Evolutionary conservation across 2,329 filamentous ascomycete species (phyloP).

Genomic region (Akanthomyces lecanii): DNA sequence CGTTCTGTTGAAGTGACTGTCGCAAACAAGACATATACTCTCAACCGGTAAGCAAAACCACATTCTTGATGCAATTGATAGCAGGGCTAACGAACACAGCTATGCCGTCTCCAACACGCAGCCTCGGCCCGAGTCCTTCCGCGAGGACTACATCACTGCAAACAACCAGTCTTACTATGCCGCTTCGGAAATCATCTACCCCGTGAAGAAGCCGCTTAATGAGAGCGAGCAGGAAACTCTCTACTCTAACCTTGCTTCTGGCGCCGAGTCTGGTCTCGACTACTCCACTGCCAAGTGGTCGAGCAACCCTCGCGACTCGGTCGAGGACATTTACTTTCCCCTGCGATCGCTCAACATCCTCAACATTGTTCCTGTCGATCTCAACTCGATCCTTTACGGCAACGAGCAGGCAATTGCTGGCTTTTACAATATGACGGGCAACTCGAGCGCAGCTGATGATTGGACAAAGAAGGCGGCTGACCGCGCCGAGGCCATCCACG

Average conservation of each 20-base stretch:
- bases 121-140: slow-evolving; percentile 63
- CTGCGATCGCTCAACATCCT: slow-evolving; percentile 58
- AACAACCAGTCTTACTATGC: slow-evolving; percentile 62
- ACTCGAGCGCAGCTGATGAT: slow-evolving; percentile 42
- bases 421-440: slow-evolving; percentile 50
- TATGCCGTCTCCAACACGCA: slow-evolving; percentile 61
- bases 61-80: background rate
- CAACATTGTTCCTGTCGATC: slow-evolving; percentile 58
- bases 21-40: slow-evolving; percentile 44
- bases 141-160: slow-evolving; percentile 62
- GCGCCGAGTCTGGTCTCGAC: slow-evolving; percentile 64
- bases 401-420: slow-evolving; percentile 57
- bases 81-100: slow-evolving; percentile 25
- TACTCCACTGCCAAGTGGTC: slow-evolving; percentile 56
- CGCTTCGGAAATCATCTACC: slow-evolving; percentile 54
- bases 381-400: slow-evolving; percentile 65
- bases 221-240: slow-evolving; percentile 47
- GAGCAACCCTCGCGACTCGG: slow-evolving; percentile 52
- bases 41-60: slow-evolving; percentile 46
- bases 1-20: slow-evolving; percentile 51
- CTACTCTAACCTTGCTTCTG: slow-evolving; percentile 60
- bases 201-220: slow-evolving; percentile 46
- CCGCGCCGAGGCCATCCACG: slow-evolving; percentile 59
- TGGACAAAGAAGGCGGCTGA: slow-evolving; percentile 48
- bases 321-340: slow-evolving; percentile 59